Percentiles rank a stretch among this genome's conserved stretches.
Evolutionary conservation across 2,329 filamentous ascomycete species (phyloP).

Genomic region (Hawksworthiomyces lignivorus): DNA sequence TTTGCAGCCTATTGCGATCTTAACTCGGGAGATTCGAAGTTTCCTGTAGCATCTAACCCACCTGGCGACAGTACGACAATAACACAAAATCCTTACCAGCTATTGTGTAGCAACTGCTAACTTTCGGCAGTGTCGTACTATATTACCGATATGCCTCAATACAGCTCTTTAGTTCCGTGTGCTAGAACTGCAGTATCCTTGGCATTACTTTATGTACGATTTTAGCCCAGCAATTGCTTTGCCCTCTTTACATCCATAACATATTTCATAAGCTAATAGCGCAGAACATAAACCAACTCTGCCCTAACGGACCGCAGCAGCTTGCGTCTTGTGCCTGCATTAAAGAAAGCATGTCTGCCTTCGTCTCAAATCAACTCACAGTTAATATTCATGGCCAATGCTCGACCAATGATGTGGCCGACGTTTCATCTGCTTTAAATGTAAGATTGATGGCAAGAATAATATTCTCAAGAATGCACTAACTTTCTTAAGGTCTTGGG

Average conservation of each 20-base stretch:
- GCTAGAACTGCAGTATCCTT: slow-evolving; percentile 37
- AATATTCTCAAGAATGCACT: too few relatives aligned
- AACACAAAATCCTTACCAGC: too few relatives aligned
- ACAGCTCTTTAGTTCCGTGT: slow-evolving; percentile 35
- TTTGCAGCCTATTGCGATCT: slow-evolving; percentile 46
- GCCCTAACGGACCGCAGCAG: slow-evolving; percentile 37
- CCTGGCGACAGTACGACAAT: slow-evolving; percentile 39
- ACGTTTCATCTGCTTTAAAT: slow-evolving; percentile 37
- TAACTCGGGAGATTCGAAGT: slow-evolving; percentile 39
- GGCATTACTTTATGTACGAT: slow-evolving; percentile 34
- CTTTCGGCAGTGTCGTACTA: slow-evolving; percentile 42
- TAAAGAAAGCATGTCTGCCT: slow-evolving; percentile 38
- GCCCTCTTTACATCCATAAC: too few relatives aligned
- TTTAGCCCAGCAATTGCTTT: too few relatives aligned
- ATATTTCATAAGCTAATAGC: neutral
- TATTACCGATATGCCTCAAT: slow-evolving; percentile 43
- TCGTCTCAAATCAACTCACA: slow-evolving; percentile 34
- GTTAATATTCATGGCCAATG: slow-evolving; percentile 37
- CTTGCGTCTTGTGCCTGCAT: slow-evolving; percentile 46
- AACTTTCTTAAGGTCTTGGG: too few relatives aligned
- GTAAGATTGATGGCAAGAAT: too few relatives aligned
- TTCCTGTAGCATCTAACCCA: slow-evolving; percentile 37
- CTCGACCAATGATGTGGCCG: slow-evolving; percentile 33
- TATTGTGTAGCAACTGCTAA: too few relatives aligned
- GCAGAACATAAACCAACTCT: slow-evolving; percentile 32